phyloP scores from a whole-genome alignment of 495 filamentous ascomycete species.

The Xylaria nigripes region DNA sequence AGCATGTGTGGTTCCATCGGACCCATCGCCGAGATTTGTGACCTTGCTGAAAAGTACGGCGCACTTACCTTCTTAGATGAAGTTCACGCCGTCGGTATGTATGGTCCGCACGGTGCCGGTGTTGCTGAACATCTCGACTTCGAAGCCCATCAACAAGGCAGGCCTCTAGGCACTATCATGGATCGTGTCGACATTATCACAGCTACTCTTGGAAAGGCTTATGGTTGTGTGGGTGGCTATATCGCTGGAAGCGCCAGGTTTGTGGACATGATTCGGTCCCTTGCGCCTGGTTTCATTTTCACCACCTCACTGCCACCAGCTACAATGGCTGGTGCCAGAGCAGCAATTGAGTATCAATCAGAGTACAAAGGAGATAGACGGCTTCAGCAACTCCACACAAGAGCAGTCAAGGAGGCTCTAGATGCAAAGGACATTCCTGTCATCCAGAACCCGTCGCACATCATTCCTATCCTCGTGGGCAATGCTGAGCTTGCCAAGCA shows the following conservation, averaged over 20 bases:
- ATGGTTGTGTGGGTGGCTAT: slow-evolving; percentile 95
- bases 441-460: slow-evolving; percentile 95
- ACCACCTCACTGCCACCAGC: slow-evolving; percentile 93
- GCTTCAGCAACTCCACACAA: slow-evolving; percentile 91
- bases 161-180: slow-evolving; percentile 78
- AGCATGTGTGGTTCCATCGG: slow-evolving; percentile 98
- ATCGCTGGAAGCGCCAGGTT: slow-evolving; percentile 84
- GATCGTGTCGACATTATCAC: slow-evolving; percentile 97
- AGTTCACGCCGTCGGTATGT: slow-evolving; percentile 98
- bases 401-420: slow-evolving; percentile 76
- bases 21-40: slow-evolving; percentile 90
- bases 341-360: slow-evolving; percentile 90
- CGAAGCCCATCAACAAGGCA: slow-evolving; percentile 60
- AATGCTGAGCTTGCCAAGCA: slow-evolving; percentile 88
- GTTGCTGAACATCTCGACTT: slow-evolving; percentile 97
- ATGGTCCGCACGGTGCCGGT: slow-evolving; percentile 90
- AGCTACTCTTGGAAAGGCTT: slow-evolving; percentile 93
- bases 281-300: slow-evolving; percentile 97
- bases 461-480: slow-evolving; percentile 87
- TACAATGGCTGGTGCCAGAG: slow-evolving; percentile 88
- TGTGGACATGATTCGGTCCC: slow-evolving; percentile 90
- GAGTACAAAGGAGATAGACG: slow-evolving; percentile 69
- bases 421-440: slow-evolving; percentile 81
- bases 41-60: slow-evolving; percentile 94
- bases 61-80: slow-evolving; percentile 96